Evolutionary conservation across 2,329 filamentous ascomycete species (phyloP).

Genomic region (Apiospora rasikravindrae): DNA sequence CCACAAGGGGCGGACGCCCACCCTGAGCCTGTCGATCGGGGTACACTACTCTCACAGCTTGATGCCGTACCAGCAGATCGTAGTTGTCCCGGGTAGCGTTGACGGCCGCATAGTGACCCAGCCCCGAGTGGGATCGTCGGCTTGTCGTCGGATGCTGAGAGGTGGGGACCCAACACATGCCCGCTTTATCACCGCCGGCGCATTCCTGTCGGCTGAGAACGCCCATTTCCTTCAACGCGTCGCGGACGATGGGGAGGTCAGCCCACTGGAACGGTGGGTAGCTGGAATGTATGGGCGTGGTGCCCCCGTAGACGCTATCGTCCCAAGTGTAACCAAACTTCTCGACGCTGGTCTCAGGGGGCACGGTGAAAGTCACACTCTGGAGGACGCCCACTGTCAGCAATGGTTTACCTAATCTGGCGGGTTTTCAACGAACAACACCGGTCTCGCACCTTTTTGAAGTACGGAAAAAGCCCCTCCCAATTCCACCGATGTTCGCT

Average conservation of each 20-base stretch:
- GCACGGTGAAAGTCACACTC: constrained; percentile 40
- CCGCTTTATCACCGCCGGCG: constrained; percentile 38
- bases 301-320: constrained; percentile 37
- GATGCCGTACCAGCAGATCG: constrained; percentile 36
- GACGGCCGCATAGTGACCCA: constrained; percentile 38
- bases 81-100: constrained; percentile 31
- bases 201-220: constrained; percentile 32
- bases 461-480: constrained; percentile 42
- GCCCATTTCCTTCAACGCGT: constrained; percentile 34
- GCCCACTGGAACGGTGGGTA: constrained; percentile 42
- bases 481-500: constrained; percentile 39
- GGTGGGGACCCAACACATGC: constrained; percentile 39
- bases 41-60: constrained; percentile 33
- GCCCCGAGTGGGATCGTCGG: constrained; percentile 38
- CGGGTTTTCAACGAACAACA: not conserved
- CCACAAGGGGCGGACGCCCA: not conserved
- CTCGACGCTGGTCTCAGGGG: constrained; percentile 32
- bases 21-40: constrained; percentile 5
- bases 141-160: constrained; percentile 38
- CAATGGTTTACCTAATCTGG: not conserved
- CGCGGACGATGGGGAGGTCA: constrained; percentile 26
- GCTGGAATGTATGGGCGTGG: constrained; percentile 39
- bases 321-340: constrained; percentile 41
- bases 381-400: constrained; percentile 20
- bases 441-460: constrained; percentile 38